phyloP scores from a whole-genome alignment of 352 stramenopile species.

The Elongisporangium prolatum region DNA sequence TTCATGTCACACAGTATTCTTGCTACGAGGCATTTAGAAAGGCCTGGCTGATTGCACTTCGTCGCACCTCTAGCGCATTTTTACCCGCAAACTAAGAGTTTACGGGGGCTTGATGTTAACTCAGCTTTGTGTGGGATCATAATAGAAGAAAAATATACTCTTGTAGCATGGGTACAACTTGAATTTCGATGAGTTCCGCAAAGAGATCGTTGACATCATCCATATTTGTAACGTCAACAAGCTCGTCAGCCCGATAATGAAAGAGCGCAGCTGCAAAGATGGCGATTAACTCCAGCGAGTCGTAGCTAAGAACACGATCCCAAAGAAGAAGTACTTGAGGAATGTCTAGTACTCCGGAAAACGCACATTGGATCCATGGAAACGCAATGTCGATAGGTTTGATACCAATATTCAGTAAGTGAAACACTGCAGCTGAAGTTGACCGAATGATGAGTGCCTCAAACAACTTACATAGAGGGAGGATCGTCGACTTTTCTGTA shows the following conservation, averaged over 20 bases:
- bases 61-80: conserved; percentile 31
- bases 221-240: conserved; percentile 30
- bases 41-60: conserved; percentile 36
- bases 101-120: too few relatives aligned
- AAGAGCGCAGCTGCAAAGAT: conserved; percentile 72
- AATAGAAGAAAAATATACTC: conserved; percentile 60
- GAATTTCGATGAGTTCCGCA: conserved; percentile 63
- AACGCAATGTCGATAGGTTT: conserved; percentile 69
- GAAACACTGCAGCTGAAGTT: conserved; percentile 45
- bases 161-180: conserved; percentile 62
- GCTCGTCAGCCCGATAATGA: conserved; percentile 52
- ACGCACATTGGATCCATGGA: conserved; percentile 74
- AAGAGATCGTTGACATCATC: conserved; percentile 68
- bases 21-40: conserved; percentile 46
- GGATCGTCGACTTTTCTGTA: conserved; percentile 44
- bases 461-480: conserved; percentile 72
- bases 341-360: conserved; percentile 74
- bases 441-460: conserved; percentile 55
- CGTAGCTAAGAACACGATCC: conserved; percentile 71
- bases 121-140: conserved; percentile 10
- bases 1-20: conserved; percentile 51
- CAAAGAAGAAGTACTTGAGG: conserved; percentile 72
- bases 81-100: conserved; percentile 10
- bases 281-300: conserved; percentile 61
- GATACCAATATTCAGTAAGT: conserved; percentile 55